Conservation (phyloP, 202 grass and related monocot species). For the Carex sylvatica region DNA sequence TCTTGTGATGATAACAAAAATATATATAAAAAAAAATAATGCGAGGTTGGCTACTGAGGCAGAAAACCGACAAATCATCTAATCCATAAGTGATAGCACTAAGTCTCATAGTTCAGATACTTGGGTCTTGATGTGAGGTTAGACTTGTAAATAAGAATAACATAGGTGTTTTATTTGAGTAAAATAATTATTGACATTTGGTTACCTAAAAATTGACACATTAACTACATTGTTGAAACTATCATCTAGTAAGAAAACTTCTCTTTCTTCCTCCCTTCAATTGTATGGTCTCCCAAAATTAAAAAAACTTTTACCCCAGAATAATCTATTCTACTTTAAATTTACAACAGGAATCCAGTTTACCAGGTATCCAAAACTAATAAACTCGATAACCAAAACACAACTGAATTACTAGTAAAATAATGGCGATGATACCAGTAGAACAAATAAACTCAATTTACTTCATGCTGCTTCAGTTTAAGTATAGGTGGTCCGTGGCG, state of each 20-base stretch:
- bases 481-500: background rate
- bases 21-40: constrained; percentile 5
- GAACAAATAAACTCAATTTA: background rate
- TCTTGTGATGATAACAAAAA: background rate
- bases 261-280: background rate
- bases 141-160: background rate
- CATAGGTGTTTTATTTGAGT: background rate
- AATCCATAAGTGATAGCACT: background rate
- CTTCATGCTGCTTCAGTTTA: background rate
- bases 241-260: background rate
- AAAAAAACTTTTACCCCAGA: background rate
- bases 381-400: background rate
- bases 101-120: background rate
- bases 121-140: constrained; percentile 3
- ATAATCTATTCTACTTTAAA: background rate
- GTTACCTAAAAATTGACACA: constrained; percentile 31
- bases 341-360: background rate
- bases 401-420: background rate
- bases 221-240: constrained; percentile 17
- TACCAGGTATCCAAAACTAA: background rate
- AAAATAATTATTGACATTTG: background rate
- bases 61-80: constrained; percentile 1
- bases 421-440: too few relatives aligned
- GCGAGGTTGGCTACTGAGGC: background rate
- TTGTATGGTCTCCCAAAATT: constrained; percentile 4